Conservation (phyloP, 2,329 filamentous ascomycete genomes). For the Colletotrichum gloeosporioides region DNA sequence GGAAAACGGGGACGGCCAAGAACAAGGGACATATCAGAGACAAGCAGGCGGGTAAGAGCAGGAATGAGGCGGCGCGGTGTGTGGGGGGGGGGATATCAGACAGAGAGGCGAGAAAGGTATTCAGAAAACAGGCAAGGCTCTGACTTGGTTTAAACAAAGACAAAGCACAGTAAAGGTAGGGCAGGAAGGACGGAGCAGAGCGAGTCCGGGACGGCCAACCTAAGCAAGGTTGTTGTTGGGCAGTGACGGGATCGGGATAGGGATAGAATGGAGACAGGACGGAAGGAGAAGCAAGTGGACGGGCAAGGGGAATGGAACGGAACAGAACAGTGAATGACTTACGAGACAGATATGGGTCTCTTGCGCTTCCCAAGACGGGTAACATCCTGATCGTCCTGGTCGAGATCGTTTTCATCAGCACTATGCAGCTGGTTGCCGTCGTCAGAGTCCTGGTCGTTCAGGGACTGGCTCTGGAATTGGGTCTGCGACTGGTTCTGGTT, state of each 20-base stretch:
- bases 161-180: neutral
- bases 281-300: neutral
- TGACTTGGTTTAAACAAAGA: constrained; percentile 12
- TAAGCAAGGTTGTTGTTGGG: neutral
- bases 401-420: constrained; percentile 46
- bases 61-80: neutral
- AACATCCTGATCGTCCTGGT: constrained; percentile 49
- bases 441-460: constrained; percentile 50
- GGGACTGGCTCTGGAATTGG: neutral
- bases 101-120: neutral
- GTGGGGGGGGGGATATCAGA: neutral
- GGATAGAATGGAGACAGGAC: neutral
- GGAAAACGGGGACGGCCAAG: neutral
- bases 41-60: neutral
- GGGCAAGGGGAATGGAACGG: neutral
- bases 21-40: neutral
- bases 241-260: neutral
- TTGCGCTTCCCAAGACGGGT: constrained; percentile 61
- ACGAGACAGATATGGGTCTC: constrained; percentile 66
- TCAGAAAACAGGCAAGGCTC: neutral
- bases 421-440: constrained; percentile 48
- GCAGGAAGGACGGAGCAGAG: neutral
- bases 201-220: neutral
- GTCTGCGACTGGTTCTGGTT: neutral
- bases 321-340: constrained; percentile 34